phyloP scores from a whole-genome alignment of 1,139 yeast genomes.

The Pichia sp. region DNA sequence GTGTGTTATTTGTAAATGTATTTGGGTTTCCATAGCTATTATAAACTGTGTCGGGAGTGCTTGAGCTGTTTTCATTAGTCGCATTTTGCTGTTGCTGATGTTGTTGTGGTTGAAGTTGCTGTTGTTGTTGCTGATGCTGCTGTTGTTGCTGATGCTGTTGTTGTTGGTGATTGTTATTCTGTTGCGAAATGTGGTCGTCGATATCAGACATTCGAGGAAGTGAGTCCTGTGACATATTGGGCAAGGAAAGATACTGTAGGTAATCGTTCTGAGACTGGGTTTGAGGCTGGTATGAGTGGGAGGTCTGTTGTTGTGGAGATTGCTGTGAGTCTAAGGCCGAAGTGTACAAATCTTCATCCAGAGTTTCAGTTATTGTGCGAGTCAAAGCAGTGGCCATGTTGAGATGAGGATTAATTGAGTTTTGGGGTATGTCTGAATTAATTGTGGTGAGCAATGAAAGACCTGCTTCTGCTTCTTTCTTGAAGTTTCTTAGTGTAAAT shows the following conservation, averaged over 20 bases:
- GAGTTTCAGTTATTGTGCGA: constrained; percentile 25
- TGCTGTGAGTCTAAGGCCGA: constrained; percentile 10
- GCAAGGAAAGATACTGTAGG: constrained; percentile 10
- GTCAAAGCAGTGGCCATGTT: constrained; percentile 24
- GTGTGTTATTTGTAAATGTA: constrained; percentile 19
- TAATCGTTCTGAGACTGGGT: constrained; percentile 7
- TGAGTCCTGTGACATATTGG: constrained; percentile 14
- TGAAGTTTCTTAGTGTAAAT: no score
- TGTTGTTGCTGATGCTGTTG: neutral
- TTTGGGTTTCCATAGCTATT: constrained; percentile 26
- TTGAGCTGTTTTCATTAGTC: no score
- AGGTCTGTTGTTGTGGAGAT: constrained; percentile 5
- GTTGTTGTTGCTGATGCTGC: neutral
- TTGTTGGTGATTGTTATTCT: neutral
- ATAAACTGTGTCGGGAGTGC: constrained; percentile 19
- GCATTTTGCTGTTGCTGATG: neutral
- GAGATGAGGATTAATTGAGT: no score
- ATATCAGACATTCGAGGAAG: constrained; percentile 8
- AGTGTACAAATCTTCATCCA: constrained; percentile 25
- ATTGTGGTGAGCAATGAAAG: neutral
- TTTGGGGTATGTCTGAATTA: no score
- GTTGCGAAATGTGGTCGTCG: neutral
- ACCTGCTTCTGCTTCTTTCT: no score
- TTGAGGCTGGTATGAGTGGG: no score
- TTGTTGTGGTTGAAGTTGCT: neutral